These are phyloP conservation scores for Cyberlindnera americana DNA, from an alignment of 805 yeast genomes.

Conservation along the genomic window DNA sequence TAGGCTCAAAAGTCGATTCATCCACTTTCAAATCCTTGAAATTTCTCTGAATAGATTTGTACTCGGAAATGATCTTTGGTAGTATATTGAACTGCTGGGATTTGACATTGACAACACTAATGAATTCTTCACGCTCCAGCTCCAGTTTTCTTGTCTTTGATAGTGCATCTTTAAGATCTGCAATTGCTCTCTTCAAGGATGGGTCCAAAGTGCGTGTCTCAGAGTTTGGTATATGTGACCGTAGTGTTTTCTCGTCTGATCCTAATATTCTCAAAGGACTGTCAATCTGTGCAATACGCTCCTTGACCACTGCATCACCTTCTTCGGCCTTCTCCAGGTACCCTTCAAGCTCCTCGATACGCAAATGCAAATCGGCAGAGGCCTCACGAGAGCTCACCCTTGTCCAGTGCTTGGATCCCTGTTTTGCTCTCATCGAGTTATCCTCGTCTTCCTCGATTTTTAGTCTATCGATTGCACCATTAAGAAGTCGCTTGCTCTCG, in stretches of 20 bases:
- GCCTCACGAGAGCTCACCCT: constrained; percentile 45
- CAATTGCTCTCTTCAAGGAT: constrained; percentile 31
- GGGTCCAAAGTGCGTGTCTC: constrained; percentile 32
- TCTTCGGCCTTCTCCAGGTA: constrained; percentile 54
- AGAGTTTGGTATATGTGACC: constrained; percentile 30
- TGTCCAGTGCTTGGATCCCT: constrained; percentile 55
- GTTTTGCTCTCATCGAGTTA: constrained; percentile 41
- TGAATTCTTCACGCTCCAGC: constrained; percentile 36
- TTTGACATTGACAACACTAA: constrained; percentile 42
- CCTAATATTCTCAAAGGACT: constrained; percentile 42
- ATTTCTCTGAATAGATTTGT: constrained; percentile 29
- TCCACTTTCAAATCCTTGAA: constrained; percentile 23
- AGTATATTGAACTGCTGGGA: constrained; percentile 45
- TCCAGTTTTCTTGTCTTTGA: constrained; percentile 34
- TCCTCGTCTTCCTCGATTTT: constrained; percentile 55
- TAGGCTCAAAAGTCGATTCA: constrained; percentile 35
- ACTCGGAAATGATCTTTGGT: constrained; percentile 50
- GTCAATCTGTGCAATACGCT: constrained; percentile 46
- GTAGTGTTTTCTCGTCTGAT: constrained; percentile 31
- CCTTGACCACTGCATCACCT: constrained; percentile 55
- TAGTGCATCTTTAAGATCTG: constrained; percentile 32
- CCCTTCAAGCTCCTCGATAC: constrained; percentile 40
- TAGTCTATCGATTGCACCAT: constrained; percentile 44
- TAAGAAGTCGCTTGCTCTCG: constrained; percentile 40
- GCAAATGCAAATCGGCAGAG: constrained; percentile 36